A percentile compares a stretch with the other conserved stretches of the same genome.
These are phyloP conservation scores for Didymella arachidicola DNA, from an alignment of 2,329 filamentous ascomycete species.

Conservation along the genomic window DNA sequence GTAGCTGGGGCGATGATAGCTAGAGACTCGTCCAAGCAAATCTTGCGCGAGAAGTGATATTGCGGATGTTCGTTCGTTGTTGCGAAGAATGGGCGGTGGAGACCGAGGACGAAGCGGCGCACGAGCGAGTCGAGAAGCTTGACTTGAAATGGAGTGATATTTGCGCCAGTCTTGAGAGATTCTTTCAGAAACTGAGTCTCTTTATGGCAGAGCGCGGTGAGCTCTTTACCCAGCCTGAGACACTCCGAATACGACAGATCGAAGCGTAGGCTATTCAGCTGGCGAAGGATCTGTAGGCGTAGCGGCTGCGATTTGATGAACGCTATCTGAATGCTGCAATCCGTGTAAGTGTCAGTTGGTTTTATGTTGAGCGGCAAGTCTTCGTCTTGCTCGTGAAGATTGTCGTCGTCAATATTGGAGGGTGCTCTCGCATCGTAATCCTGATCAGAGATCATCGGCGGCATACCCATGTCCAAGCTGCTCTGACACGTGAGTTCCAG, in stretches of 20 bases:
- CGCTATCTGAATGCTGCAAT: constrained; percentile 48
- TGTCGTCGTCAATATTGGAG: constrained; percentile 52
- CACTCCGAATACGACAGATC: constrained; percentile 42
- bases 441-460: constrained; percentile 46
- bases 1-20: constrained; percentile 31
- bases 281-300: constrained; percentile 47
- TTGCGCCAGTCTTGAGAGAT: constrained; percentile 14
- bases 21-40: constrained; percentile 54
- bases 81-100: constrained; percentile 61
- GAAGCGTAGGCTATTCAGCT: constrained; percentile 45
- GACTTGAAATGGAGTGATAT: constrained; percentile 51
- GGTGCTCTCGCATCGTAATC: constrained; percentile 52
- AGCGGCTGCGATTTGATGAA: constrained; percentile 47
- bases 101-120: constrained; percentile 63
- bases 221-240: constrained; percentile 35
- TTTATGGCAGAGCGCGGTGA: constrained; percentile 36
- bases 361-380: constrained; percentile 31
- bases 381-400: constrained; percentile 41
- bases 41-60: constrained; percentile 61
- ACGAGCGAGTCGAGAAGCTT: constrained; percentile 62
- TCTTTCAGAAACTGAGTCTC: constrained; percentile 27
- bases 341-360: constrained; percentile 41
- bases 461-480: constrained; percentile 49
- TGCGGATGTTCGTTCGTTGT: constrained; percentile 55
- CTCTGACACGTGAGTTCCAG: constrained; percentile 51